Percentiles rank a stretch among this genome's conserved stretches.
Conservation (phyloP, 2,329 filamentous ascomycete species). For the Aspergillus spinulosporus region DNA sequence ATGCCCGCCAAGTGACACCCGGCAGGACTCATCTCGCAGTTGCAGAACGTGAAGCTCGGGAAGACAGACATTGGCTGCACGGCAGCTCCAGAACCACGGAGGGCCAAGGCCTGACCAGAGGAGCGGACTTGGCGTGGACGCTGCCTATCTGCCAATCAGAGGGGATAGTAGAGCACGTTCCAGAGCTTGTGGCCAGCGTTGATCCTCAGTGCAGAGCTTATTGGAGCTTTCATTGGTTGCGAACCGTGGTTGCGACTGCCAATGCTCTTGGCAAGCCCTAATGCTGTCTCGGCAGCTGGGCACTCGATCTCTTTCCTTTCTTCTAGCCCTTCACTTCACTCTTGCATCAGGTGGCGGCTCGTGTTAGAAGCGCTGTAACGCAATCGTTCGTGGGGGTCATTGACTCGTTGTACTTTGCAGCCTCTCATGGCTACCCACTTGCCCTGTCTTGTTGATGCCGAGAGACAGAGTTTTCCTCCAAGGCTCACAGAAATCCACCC, state of each 20-base stretch:
- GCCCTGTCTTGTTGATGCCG: neutral
- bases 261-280: slow-evolving; percentile 1
- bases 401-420: too few relatives aligned
- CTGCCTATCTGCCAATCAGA: neutral
- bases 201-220: neutral
- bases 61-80: slow-evolving; percentile 10
- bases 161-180: slow-evolving; percentile 13
- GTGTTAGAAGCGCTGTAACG: neutral
- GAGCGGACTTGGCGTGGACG: slow-evolving; percentile 21
- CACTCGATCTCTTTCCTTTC: neutral
- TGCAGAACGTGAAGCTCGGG: slow-evolving; percentile 16
- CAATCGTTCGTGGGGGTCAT: neutral
- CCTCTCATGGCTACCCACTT: neutral
- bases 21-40: neutral
- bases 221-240: neutral
- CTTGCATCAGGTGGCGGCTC: slow-evolving; percentile 4
- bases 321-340: neutral
- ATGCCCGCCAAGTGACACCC: slow-evolving; percentile 5
- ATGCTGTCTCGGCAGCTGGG: neutral
- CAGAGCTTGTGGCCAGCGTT: slow-evolving; percentile 14
- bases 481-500: neutral
- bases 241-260: neutral
- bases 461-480: neutral
- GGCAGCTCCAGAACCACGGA: neutral
- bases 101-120: neutral